These are phyloP conservation scores for Potentilla sterilis DNA, from an alignment of 306 rosid genomes.

Conservation along the genomic window DNA sequence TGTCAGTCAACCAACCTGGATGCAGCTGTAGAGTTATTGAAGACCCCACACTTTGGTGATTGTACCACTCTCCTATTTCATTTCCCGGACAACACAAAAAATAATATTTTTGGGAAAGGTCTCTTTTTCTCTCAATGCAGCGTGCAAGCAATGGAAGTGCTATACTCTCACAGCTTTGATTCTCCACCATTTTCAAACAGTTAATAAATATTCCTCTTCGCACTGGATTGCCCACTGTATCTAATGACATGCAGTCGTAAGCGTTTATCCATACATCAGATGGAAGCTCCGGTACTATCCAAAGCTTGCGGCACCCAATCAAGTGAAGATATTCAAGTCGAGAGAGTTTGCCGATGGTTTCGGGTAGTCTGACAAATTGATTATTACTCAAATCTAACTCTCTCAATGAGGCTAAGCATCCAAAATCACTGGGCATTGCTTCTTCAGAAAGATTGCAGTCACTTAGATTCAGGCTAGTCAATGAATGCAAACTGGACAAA, in stretches of 20 bases:
- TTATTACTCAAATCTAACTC: background rate
- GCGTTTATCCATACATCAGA: background rate
- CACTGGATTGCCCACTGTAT: background rate
- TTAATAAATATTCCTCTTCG: background rate
- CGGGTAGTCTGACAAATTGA: background rate
- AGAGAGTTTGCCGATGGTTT: background rate
- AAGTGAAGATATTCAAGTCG: background rate
- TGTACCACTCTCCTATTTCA: background rate
- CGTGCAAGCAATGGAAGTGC: background rate
- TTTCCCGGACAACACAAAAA: background rate
- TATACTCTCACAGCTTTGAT: background rate
- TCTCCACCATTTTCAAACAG: background rate
- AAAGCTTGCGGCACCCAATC: background rate
- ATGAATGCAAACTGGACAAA: background rate
- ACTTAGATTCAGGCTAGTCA: background rate
- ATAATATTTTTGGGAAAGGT: too few relatives aligned
- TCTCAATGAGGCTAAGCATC: background rate
- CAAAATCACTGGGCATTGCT: background rate
- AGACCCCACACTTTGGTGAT: background rate
- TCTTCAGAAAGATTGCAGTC: background rate
- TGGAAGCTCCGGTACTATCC: background rate
- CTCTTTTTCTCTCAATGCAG: background rate
- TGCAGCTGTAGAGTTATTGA: background rate
- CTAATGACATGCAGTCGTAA: background rate
- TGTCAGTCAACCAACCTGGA: background rate